These are phyloP conservation scores for Arthroderma sp. DNA, from an alignment of 2,329 filamentous ascomycete genomes.

Conservation along the genomic window DNA sequence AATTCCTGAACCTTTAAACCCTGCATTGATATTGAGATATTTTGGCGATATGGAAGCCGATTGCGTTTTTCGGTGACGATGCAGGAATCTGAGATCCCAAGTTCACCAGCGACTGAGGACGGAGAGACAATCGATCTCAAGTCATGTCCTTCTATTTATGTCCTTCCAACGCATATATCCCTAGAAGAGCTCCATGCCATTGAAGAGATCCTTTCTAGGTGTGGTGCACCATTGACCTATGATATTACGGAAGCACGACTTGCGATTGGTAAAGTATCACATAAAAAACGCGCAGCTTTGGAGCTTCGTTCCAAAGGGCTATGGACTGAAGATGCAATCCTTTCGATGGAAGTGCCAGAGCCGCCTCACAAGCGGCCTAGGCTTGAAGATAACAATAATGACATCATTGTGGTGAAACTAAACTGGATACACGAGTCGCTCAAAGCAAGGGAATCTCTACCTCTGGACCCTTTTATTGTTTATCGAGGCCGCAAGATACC, in stretches of 20 bases:
- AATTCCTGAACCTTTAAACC: background rate
- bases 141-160: slow-evolving; percentile 51
- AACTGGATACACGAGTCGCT: slow-evolving; percentile 44
- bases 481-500: slow-evolving; percentile 34
- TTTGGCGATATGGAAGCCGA: background rate
- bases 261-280: slow-evolving; percentile 60
- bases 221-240: slow-evolving; percentile 52
- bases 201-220: slow-evolving; percentile 49
- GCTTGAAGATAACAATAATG: slow-evolving; percentile 8
- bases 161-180: slow-evolving; percentile 59
- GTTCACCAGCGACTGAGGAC: background rate
- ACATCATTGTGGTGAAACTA: slow-evolving; percentile 38
- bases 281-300: slow-evolving; percentile 58
- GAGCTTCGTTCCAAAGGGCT: slow-evolving; percentile 62
- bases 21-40: background rate
- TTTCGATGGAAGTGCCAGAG: slow-evolving; percentile 2
- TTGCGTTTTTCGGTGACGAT: background rate
- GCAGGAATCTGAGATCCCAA: background rate
- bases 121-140: slow-evolving; percentile 9
- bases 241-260: slow-evolving; percentile 60
- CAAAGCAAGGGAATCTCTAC: slow-evolving; percentile 31
- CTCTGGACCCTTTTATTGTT: slow-evolving; percentile 39
- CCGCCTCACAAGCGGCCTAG: slow-evolving; percentile 23
- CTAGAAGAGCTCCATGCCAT: slow-evolving; percentile 50
- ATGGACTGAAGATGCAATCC: slow-evolving; percentile 30